phyloP scores from a whole-genome alignment of 805 yeast genomes.

The Sugiyamaella qingdaonensis region DNA sequence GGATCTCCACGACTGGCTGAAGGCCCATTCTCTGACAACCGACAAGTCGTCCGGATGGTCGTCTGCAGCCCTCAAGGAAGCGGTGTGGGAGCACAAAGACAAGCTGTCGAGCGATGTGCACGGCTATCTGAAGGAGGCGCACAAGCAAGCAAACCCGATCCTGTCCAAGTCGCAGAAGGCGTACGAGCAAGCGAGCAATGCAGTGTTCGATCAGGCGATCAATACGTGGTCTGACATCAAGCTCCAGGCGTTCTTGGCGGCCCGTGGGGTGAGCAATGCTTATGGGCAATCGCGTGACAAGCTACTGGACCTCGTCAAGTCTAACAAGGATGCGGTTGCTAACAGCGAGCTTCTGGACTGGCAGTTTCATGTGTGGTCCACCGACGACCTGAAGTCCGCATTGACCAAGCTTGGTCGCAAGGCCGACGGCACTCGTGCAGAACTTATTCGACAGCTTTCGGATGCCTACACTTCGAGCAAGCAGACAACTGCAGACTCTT shows the following conservation, averaged over 20 bases:
- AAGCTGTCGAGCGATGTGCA: constrained; percentile 26
- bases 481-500: not conserved
- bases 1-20: constrained; percentile 42
- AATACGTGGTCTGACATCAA: constrained; percentile 34
- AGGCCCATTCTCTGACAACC: constrained; percentile 33
- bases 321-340: constrained; percentile 39
- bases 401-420: constrained; percentile 42
- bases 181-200: constrained; percentile 14
- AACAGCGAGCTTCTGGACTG: constrained; percentile 45
- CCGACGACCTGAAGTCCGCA: constrained; percentile 47
- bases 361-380: constrained; percentile 53
- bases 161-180: constrained; percentile 21
- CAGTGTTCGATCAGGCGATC: constrained; percentile 23
- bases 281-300: constrained; percentile 34
- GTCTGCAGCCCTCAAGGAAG: constrained; percentile 22
- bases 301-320: constrained; percentile 40
- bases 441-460: constrained; percentile 38
- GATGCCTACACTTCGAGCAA: constrained; percentile 2
- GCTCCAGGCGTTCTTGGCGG: constrained; percentile 32
- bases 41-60: constrained; percentile 16
- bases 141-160: constrained; percentile 19
- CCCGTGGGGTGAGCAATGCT: constrained; percentile 34
- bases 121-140: constrained; percentile 13
- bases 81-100: constrained; percentile 32
- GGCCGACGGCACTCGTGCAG: constrained; percentile 45